phyloP scores from a whole-genome alignment of 2,329 filamentous ascomycete genomes.

The Calonectria pauciramosa region DNA sequence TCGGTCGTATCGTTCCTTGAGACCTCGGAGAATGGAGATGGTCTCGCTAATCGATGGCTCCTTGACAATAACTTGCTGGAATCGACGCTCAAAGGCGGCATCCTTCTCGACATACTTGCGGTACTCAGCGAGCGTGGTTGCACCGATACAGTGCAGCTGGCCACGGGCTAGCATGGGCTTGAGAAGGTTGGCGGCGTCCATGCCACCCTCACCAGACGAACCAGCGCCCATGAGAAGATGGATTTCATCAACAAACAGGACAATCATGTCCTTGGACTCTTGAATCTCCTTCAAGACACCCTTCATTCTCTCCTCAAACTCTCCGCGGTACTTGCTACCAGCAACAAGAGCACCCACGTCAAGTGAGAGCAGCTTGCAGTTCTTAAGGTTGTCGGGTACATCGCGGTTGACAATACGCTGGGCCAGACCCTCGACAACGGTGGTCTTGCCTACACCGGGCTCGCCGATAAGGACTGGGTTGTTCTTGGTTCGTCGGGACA shows the following conservation, averaged over 20 bases:
- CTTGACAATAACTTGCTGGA: slow-evolving; percentile 98
- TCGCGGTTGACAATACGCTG: slow-evolving; percentile 97
- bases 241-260: slow-evolving; percentile 98
- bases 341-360: slow-evolving; percentile 96
- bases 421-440: slow-evolving; percentile 95
- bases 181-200: slow-evolving; percentile 97
- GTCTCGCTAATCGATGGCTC: slow-evolving; percentile 92
- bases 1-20: slow-evolving; percentile 98
- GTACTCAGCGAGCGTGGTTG: slow-evolving; percentile 95
- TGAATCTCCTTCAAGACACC: slow-evolving; percentile 97
- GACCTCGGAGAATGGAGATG: slow-evolving; percentile 95
- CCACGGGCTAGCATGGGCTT: slow-evolving; percentile 99
- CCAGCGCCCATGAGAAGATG: slow-evolving; percentile 98
- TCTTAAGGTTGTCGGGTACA: slow-evolving; percentile 93
- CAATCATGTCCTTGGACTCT: slow-evolving; percentile 94
- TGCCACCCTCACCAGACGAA: slow-evolving; percentile 93
- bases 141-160: slow-evolving; percentile 97
- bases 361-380: slow-evolving; percentile 93
- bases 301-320: slow-evolving; percentile 99
- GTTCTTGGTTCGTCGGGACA: slow-evolving; percentile 96
- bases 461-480: slow-evolving; percentile 98
- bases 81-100: slow-evolving; percentile 96
- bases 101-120: slow-evolving; percentile 99
- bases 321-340: slow-evolving; percentile 97
- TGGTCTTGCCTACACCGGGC: slow-evolving; percentile 98